Evolutionary conservation across 1,284 basidiomycete genomes (phyloP).

Genomic region (Ustilago xerochloae): DNA sequence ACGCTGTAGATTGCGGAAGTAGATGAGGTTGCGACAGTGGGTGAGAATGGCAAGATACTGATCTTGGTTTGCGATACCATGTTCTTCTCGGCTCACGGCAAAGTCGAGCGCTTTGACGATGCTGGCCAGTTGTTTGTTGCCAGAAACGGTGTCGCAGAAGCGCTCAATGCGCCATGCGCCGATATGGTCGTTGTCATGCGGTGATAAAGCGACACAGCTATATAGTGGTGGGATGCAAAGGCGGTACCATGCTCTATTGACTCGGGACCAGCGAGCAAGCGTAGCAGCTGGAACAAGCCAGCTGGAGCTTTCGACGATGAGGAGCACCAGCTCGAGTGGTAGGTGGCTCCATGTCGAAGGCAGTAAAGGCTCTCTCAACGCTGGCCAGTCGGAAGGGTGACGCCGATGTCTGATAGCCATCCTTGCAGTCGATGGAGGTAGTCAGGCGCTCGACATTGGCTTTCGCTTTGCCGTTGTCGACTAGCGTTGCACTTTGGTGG

Average conservation of each 20-base stretch:
- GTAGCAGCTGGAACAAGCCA: slow-evolving; percentile 30
- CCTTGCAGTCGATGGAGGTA: neutral
- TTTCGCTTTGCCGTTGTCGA: neutral
- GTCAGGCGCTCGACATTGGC: slow-evolving; percentile 2
- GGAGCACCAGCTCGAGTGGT: slow-evolving; percentile 25
- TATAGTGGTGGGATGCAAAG: slow-evolving; percentile 22
- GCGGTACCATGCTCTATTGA: slow-evolving; percentile 29
- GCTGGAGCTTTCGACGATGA: slow-evolving; percentile 24
- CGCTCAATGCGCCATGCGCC: slow-evolving; percentile 34
- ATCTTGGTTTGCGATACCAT: slow-evolving; percentile 34
- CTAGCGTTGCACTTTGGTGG: neutral
- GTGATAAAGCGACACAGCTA: slow-evolving; percentile 28
- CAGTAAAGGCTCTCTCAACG: slow-evolving; percentile 8
- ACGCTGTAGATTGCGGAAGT: slow-evolving; percentile 39
- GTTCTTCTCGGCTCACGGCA: slow-evolving; percentile 36
- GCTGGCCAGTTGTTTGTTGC: slow-evolving; percentile 26
- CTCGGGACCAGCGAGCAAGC: slow-evolving; percentile 26
- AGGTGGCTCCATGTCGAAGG: slow-evolving; percentile 24
- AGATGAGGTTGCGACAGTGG: slow-evolving; percentile 40
- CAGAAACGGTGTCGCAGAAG: slow-evolving; percentile 38
- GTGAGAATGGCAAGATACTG: slow-evolving; percentile 35
- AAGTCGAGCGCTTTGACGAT: slow-evolving; percentile 39
- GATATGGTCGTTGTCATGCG: slow-evolving; percentile 18
- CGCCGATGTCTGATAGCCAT: slow-evolving; percentile 29
- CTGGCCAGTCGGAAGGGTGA: slow-evolving; percentile 26